Base-by-base conservation (phyloP, 306 rosid species). In the Fagus sylvatica region DNA sequence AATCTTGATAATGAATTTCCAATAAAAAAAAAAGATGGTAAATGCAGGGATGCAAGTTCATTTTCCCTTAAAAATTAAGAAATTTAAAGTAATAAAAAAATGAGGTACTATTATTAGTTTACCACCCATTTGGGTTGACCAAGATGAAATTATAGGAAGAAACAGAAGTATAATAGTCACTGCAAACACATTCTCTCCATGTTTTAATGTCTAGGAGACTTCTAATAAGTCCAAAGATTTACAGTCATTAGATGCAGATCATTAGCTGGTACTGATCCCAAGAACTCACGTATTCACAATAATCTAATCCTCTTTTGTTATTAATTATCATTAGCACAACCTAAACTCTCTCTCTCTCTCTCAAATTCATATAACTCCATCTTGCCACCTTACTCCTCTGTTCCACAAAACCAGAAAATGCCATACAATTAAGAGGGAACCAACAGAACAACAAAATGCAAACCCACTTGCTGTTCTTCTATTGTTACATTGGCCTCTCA, bases 141-240 rank as follows among this genome's bases (percentile, higher is more conserved):
- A 69, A 53, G 74, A 84, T 81, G 32, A 79, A 16, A 76, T 84
- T 53, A 84, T 71, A 84, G 66, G 73, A 76, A 81, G 59, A 67
- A 22, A 64, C 22, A 8, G 43, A 56, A 78, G 46, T 54, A 37
- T 56, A 79, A 72, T 82, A 10, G 62, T 74, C 34, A 69, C 84
- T 85, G 71, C 67, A 79, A 83, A 92, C 92, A 90, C 91, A 87
- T 92, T 89, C 96, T 78, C 80, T 78, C 91, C 96, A 90, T 89
- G 97, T 89, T 92, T 83, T 77, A 78, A 81, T 90, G 96, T 89
- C 96, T 85, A 22, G 49, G 73, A 78, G 74, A 83, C 79, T 81
- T 83, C 83, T 66, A 89, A 87, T 82, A 78, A 79, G 78, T 88
- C 93, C 97, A 92, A 89, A 87, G 74, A 78, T 77, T 76, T 79